Evolutionary conservation across 495 filamentous ascomycete species (phyloP), one percentile per base, ranked within the genome.

Genomic region (Aspergillus cavernicola): DNA sequence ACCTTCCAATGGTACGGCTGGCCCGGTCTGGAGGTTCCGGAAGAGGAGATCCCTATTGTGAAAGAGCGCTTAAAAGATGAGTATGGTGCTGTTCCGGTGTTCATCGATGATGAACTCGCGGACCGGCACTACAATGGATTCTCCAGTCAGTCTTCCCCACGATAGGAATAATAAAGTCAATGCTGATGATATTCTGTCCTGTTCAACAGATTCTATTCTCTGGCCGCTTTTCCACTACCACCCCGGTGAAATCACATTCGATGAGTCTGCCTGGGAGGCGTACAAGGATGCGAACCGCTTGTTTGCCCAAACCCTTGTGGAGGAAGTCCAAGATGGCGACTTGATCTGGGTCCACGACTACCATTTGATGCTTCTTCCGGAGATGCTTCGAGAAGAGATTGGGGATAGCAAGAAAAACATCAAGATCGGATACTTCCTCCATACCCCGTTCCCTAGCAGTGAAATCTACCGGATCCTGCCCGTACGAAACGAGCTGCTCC

Each of bases 171-270:
- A 32, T 42, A 2, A 24, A n/a, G n/a, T 32, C 22, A 11, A 4
- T 61, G 44, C 61, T 66, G 55, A 66, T 49, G 20, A 33, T 19
- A 4, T 24, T 23, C 22, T 20, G 12, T 38, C 24, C 15, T 52
- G 13, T 31, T 35, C 55, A 5, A 20, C 61, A 95, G 92, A 98
- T 65, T 92, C 89, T 2, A 97, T 97, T 62, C 83, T 98, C 15
- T 98, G 92, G 92, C 92, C 92, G 3, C 80, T 97, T 10, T 92
- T 98, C 74, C 92, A 97, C 70, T 98, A 98, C 67, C 93, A 98
- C 68, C 92, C 92, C 32, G 92, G 92, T 58, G 92, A 97, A 73
- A 95, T 97, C 55, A 95, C 89, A 32, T 98, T 98, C 63, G 90
- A 96, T 69, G 93, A 98, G 69, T 85, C 83, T 31, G 86, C 90